Base-by-base conservation (phyloP, 352 stramenopile species). In the Phytophthora boehmeriae region DNA sequence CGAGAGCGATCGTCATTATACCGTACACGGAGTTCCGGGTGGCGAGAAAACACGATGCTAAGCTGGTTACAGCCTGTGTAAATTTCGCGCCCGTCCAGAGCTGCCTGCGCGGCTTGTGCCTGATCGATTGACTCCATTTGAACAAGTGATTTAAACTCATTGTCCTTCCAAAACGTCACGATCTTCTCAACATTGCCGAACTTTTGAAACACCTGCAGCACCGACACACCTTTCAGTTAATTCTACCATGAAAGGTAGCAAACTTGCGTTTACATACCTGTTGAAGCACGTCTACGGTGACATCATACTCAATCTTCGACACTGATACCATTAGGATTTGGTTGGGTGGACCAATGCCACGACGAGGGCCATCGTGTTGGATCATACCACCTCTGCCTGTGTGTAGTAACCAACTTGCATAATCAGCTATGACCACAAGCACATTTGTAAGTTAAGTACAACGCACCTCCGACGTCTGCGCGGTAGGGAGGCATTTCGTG, bases 11-110 rank as follows among this genome's bases (percentile, higher is more conserved):
- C 83, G 59, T 83, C 84, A 68, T 94, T 94, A 62, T 80, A 94
- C 30, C 83, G 83, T 43, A 94, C 86, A 9, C 63, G 74, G 28
- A 94, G 72, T 52, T 91, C 80, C 1, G 74, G 55, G 46, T 92
- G 83, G 22, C 77, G 80, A 11, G 83, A 92, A 59, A 92, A 92
- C 14, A 88, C 78, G 42, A 94, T 90, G 54, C 76, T 85, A 34
- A 94, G 78, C 65, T 78, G 80, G 61, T 94, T 94, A 68, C 86
- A 94, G 42, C 86, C 86, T 22, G 86, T 92, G 80, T 94, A 94
- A 44, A 94, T 94, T 45, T 94, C 86, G 16, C 86, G 83, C 9
- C 86, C 86, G 55, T 94, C 78, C 3, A 94, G 78, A 9, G 86
- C 80, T 0, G 74, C 62, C 62, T 90, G 83, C 4, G 86, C 86